Conservation (phyloP, 1,284 basidiomycete species). For the Phaffia rhodozyma region DNA sequence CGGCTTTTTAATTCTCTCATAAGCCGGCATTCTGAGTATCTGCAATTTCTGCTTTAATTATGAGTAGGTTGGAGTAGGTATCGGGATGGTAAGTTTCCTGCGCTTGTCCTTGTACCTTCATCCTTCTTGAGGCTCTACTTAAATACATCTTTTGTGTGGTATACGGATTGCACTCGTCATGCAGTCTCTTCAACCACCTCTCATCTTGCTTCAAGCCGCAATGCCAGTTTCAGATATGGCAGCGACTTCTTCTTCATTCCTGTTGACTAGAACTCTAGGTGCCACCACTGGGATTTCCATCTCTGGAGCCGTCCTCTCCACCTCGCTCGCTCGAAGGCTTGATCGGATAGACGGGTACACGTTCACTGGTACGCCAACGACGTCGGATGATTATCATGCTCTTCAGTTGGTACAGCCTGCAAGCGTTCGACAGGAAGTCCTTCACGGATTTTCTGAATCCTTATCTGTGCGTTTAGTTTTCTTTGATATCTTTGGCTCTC, state of each 20-base stretch:
- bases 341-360: background rate
- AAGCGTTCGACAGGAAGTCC: background rate
- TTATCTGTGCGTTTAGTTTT: background rate
- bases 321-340: background rate
- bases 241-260: constrained; percentile 1
- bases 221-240: constrained; percentile 7
- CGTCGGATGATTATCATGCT: background rate
- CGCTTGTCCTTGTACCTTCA: no score
- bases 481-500: background rate
- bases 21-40: no score
- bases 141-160: no score
- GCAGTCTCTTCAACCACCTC: constrained; percentile 11
- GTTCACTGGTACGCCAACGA: constrained; percentile 6
- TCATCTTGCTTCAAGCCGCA: constrained; percentile 10
- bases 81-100: constrained; percentile 9
- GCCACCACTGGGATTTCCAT: constrained; percentile 8
- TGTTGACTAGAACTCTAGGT: constrained; percentile 1
- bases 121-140: no score
- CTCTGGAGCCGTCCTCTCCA: constrained; percentile 2
- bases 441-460: background rate
- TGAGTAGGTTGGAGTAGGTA: background rate
- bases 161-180: no score
- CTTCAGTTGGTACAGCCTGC: background rate
- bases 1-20: no score
- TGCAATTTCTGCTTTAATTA: no score